A percentile compares a stretch with the other conserved stretches of the same genome.
phyloP scores from a whole-genome alignment of 2,329 filamentous ascomycete species.

The Didymella keratinophila region DNA sequence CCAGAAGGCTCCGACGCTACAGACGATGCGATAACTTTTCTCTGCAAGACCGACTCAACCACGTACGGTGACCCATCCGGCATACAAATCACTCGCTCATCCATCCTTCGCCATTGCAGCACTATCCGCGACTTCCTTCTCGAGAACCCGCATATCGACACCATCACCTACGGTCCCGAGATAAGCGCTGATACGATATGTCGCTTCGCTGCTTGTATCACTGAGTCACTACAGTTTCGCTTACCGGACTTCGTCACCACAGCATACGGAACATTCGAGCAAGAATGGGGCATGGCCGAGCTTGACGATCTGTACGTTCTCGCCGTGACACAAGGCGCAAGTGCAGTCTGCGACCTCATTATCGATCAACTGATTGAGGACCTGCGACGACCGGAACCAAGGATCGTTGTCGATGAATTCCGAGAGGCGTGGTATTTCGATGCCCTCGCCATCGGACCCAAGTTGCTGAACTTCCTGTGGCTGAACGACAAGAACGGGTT shows the following conservation, averaged over 20 bases:
- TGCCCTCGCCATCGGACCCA: background rate
- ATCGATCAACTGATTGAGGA: background rate
- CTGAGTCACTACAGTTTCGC: background rate
- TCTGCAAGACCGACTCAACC: background rate
- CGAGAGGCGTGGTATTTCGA: background rate
- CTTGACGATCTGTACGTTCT: conserved; percentile 8
- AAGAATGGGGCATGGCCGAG: background rate
- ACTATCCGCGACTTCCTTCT: background rate
- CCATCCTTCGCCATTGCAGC: background rate
- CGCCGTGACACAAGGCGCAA: background rate
- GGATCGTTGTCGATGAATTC: background rate
- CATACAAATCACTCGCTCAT: background rate
- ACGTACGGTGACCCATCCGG: background rate
- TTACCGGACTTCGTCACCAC: background rate
- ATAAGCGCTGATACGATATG: conserved; percentile 3
- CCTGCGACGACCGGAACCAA: background rate
- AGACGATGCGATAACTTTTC: background rate
- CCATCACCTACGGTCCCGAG: conserved; percentile 3
- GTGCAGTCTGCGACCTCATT: conserved; percentile 1
- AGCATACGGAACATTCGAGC: background rate
- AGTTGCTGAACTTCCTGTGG: background rate
- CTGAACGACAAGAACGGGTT: background rate
- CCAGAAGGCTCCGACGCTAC: background rate
- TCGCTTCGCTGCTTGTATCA: conserved; percentile 2
- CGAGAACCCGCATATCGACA: background rate